Conservation (phyloP, 2,329 filamentous ascomycete species). For the Penicillium concentricum region DNA sequence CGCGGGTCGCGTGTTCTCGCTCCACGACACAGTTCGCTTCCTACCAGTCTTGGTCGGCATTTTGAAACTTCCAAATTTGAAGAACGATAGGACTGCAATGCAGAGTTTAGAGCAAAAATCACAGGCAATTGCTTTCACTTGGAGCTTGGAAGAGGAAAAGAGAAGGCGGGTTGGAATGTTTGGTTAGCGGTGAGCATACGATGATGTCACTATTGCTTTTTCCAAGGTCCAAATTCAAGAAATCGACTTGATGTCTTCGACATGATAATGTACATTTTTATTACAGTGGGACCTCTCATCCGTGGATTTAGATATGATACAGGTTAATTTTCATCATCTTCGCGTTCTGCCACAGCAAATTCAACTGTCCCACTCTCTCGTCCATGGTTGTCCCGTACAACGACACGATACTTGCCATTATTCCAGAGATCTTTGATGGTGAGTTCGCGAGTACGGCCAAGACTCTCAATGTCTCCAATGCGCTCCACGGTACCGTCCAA, state of each 20-base stretch:
- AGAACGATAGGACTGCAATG: neutral
- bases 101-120: neutral
- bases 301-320: neutral
- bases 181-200: slow-evolving; percentile 28
- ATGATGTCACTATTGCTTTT: slow-evolving; percentile 35
- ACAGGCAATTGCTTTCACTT: neutral
- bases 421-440: slow-evolving; percentile 93
- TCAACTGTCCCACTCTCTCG: slow-evolving; percentile 48
- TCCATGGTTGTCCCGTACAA: slow-evolving; percentile 49
- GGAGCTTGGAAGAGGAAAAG: neutral
- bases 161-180: slow-evolving; percentile 4
- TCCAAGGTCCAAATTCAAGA: slow-evolving; percentile 7
- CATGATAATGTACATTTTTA: neutral
- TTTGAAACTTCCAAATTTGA: neutral
- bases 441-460: slow-evolving; percentile 89
- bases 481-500: slow-evolving; percentile 79
- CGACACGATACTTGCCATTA: slow-evolving; percentile 74
- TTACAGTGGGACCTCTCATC: slow-evolving; percentile 4
- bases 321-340: slow-evolving; percentile 34
- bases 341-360: slow-evolving; percentile 44
- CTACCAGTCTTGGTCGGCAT: slow-evolving; percentile 18
- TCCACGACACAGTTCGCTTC: slow-evolving; percentile 24
- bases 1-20: slow-evolving; percentile 3
- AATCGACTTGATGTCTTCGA: neutral
- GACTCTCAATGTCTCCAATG: slow-evolving; percentile 87